These are phyloP conservation scores for Halophytophthora batemanensis DNA, from an alignment of 352 stramenopile species.

Conservation along the genomic window DNA sequence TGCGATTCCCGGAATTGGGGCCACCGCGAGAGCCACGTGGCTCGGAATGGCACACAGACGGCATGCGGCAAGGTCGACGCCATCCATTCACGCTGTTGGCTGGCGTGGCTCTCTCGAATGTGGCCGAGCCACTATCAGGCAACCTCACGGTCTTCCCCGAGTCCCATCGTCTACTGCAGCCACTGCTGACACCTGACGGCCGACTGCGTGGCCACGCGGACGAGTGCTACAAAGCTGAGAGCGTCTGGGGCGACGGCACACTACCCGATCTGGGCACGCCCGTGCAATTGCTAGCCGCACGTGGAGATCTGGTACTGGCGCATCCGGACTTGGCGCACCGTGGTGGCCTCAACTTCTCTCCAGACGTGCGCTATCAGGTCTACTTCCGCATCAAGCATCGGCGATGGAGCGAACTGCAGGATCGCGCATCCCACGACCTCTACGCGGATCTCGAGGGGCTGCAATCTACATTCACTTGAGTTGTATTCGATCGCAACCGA, in stretches of 20 bases:
- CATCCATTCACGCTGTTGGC: conserved; percentile 71
- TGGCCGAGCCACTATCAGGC: conserved; percentile 48
- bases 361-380: conserved; percentile 77
- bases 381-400: conserved; percentile 85
- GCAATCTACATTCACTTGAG: no score
- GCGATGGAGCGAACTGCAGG: conserved; percentile 34
- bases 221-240: conserved; percentile 61
- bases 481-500: conserved; percentile 2
- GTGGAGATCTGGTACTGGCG: conserved; percentile 68
- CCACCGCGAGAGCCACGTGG: conserved; percentile 53
- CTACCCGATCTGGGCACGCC: conserved; percentile 63
- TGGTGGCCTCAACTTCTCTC: conserved; percentile 78
- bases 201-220: conserved; percentile 52
- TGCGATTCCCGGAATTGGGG: conserved; percentile 73
- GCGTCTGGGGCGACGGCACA: conserved; percentile 75
- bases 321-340: conserved; percentile 74
- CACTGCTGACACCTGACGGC: conserved; percentile 42
- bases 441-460: conserved; percentile 64
- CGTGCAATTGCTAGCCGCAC: conserved; percentile 49
- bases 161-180: conserved; percentile 54
- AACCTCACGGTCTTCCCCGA: conserved; percentile 78
- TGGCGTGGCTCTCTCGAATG: conserved; percentile 70
- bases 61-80: conserved; percentile 68
- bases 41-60: conserved; percentile 82
- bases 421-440: conserved; percentile 23